These are phyloP conservation scores for Metschnikowia aberdeeniae DNA, from an alignment of 805 yeast genomes.

Conservation along the genomic window DNA sequence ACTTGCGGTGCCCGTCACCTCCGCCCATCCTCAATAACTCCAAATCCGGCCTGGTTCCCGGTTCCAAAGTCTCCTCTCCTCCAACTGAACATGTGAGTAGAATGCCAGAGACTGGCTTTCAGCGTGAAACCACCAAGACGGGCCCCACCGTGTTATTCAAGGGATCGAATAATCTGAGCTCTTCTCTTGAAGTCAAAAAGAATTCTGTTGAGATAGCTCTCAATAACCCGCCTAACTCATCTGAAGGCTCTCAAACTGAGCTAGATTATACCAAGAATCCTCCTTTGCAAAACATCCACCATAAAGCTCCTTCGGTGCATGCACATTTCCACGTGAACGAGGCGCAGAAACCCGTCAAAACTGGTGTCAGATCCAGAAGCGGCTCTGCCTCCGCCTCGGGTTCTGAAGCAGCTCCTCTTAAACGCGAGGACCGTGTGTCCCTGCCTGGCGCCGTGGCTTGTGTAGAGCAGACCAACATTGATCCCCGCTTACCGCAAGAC, in stretches of 20 bases:
- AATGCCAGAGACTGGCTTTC: neutral
- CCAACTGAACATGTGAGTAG: constrained; percentile 1
- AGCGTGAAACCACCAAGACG: constrained; percentile 37
- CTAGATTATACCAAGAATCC: constrained; percentile 28
- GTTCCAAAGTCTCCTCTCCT: constrained; percentile 7
- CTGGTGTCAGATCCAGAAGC: constrained; percentile 33
- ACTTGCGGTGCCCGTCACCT: constrained; percentile 65
- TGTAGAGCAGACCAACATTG: constrained; percentile 48
- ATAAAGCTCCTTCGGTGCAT: constrained; percentile 62
- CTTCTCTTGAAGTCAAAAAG: neutral
- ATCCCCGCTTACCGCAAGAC: constrained; percentile 58
- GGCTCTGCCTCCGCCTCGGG: constrained; percentile 32
- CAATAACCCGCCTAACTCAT: neutral
- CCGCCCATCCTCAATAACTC: constrained; percentile 53
- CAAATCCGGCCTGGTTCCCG: constrained; percentile 4
- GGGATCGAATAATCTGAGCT: neutral
- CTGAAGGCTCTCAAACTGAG: neutral
- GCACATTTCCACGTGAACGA: constrained; percentile 77
- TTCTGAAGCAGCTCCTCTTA: constrained; percentile 18
- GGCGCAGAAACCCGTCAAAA: constrained; percentile 46
- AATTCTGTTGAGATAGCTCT: neutral
- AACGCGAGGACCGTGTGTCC: constrained; percentile 13
- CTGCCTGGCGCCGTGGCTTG: constrained; percentile 14
- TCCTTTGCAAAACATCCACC: constrained; percentile 37
- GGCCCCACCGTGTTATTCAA: constrained; percentile 44